Percentiles rank a stretch among this genome's conserved stretches.
phyloP scores from a whole-genome alignment of 225 moss, liverwort and hornwort genomes.

The Rhytidiadelphus loreus region DNA sequence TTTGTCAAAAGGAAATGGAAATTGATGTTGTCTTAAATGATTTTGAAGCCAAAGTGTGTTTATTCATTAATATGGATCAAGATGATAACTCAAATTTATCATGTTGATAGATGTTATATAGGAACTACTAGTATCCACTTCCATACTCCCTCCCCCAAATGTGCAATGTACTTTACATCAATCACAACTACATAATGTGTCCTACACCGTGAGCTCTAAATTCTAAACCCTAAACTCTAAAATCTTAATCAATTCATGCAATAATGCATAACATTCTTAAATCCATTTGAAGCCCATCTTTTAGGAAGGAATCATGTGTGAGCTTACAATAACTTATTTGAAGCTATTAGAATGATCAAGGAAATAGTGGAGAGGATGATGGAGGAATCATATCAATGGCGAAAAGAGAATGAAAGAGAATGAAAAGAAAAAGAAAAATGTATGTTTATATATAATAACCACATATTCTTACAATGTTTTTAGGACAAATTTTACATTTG shows the following conservation, averaged over 20 bases:
- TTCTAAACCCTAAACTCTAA: neutral
- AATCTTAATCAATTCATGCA: neutral
- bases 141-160: accelerated
- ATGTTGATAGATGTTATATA: accelerated
- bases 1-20: neutral
- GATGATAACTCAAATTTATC: neutral
- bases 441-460: accelerated
- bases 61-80: too few relatives aligned
- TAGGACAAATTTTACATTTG: neutral
- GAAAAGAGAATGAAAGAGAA: neutral
- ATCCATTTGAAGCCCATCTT: neutral
- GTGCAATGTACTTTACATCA: neutral
- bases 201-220: neutral
- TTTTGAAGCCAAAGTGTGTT: neutral
- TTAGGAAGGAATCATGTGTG: neutral
- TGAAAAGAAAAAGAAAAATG: accelerated
- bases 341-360: neutral
- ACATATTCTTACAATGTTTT: too few relatives aligned
- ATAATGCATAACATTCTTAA: neutral
- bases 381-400: neutral
- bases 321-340: neutral
- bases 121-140: neutral
- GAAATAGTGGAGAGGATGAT: neutral
- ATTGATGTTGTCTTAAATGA: neutral
- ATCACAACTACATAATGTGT: neutral